Percentiles rank a stretch among this genome's conserved stretches.
These are phyloP conservation scores for Trypethelium eluteriae DNA, from an alignment of 495 filamentous ascomycete genomes.

Conservation along the genomic window DNA sequence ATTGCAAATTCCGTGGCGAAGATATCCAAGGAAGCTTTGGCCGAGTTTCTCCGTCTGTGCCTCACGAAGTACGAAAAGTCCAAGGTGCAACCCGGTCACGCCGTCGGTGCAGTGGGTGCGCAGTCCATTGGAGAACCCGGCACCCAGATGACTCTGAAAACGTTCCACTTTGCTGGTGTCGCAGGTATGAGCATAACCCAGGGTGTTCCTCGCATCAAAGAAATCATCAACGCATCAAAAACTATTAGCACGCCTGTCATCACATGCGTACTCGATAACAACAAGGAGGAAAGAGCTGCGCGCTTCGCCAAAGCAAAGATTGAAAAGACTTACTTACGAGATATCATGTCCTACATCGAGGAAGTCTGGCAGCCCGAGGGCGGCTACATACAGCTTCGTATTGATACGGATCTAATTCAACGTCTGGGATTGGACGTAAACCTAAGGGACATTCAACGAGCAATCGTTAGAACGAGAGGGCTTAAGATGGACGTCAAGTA, in stretches of 20 bases:
- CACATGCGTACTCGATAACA: conserved; percentile 67
- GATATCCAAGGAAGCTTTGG: conserved; percentile 63
- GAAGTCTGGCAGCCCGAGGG: conserved; percentile 73
- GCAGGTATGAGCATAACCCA: conserved; percentile 98
- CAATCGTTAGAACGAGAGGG: conserved; percentile 70
- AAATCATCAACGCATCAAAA: conserved; percentile 97
- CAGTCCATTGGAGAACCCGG: conserved; percentile 98
- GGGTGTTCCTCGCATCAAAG: conserved; percentile 98
- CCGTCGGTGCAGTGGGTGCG: conserved; percentile 94
- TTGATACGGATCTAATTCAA: conserved; percentile 69
- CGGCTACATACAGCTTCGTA: conserved; percentile 61
- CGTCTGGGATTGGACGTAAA: conserved; percentile 70
- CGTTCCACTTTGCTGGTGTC: conserved; percentile 99
- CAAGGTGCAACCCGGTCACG: conserved; percentile 86
- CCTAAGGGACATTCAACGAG: conserved; percentile 57
- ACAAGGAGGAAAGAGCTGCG: conserved; percentile 61
- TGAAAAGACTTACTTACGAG: conserved; percentile 74
- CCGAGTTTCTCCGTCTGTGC: conserved; percentile 71
- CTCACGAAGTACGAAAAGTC: conserved; percentile 83
- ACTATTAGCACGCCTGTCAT: conserved; percentile 92
- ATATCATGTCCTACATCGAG: conserved; percentile 69
- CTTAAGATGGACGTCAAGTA: conserved; percentile 56
- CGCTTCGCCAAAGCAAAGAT: conserved; percentile 84
- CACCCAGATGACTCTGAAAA: conserved; percentile 99
- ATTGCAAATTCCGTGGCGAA: conserved; percentile 63